Percentiles rank a stretch among this genome's conserved stretches.
These are phyloP conservation scores for Aspergillus neotritici DNA, from an alignment of 2,329 filamentous ascomycete genomes.

Conservation along the genomic window DNA sequence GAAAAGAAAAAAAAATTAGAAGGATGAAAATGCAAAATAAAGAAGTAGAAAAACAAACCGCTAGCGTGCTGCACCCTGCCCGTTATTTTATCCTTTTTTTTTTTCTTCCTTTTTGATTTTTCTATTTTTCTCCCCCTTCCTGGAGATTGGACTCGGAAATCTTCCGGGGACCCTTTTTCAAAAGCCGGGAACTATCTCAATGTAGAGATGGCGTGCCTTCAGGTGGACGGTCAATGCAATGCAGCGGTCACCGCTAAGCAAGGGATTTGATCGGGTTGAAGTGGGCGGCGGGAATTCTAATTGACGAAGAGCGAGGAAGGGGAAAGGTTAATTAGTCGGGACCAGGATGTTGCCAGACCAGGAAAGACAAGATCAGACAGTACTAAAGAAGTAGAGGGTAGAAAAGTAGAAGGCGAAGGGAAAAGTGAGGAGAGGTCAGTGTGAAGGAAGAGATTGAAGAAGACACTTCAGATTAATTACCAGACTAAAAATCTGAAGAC, in stretches of 20 bases:
- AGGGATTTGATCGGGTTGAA: conserved; percentile 12
- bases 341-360: neutral
- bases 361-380: neutral
- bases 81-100: conserved; percentile 13
- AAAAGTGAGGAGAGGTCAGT: too few relatives aligned
- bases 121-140: neutral
- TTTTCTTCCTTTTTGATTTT: neutral
- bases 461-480: too few relatives aligned
- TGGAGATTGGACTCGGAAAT: conserved; percentile 12
- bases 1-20: conserved; percentile 8
- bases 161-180: conserved; percentile 12
- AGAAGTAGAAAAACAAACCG: conserved; percentile 15
- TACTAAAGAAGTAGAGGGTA: too few relatives aligned
- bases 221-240: conserved; percentile 8
- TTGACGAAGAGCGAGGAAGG: conserved; percentile 9
- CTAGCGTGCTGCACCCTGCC: conserved; percentile 22
- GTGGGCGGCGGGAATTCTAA: conserved; percentile 9
- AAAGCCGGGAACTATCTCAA: conserved; percentile 6
- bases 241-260: conserved; percentile 13
- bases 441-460: too few relatives aligned
- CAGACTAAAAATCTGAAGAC: too few relatives aligned
- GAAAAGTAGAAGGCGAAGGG: too few relatives aligned
- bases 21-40: conserved; percentile 1
- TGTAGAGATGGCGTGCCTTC: neutral
- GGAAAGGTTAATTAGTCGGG: conserved; percentile 7